Evolutionary conservation across 169 alveolate genomes (phyloP).

Genomic region (Cyclospora cayetanensis): DNA sequence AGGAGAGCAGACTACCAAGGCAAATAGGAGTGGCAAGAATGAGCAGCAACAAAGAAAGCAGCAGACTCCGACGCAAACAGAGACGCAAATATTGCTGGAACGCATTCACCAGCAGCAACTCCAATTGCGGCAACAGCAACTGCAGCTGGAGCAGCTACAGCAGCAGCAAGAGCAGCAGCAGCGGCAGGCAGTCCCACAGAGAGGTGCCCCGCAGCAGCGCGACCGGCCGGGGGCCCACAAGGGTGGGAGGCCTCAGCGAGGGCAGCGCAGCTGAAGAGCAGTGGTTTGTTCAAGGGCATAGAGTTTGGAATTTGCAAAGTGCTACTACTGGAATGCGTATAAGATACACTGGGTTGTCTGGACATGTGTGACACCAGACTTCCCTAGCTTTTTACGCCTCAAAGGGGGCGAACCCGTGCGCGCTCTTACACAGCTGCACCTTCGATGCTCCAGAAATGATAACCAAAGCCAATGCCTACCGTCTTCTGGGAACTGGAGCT

Average conservation of each 20-base stretch:
- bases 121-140: slow-evolving; percentile 6
- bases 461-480: no score
- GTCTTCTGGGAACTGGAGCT: no score
- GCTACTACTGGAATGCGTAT: no score
- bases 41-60: neutral
- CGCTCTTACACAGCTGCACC: no score
- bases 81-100: neutral
- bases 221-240: neutral
- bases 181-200: neutral
- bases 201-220: neutral
- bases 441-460: no score
- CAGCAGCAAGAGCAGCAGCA: neutral
- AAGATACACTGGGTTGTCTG: no score
- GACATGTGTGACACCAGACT: no score
- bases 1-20: neutral
- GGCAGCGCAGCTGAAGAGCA: neutral
- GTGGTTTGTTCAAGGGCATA: no score
- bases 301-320: no score
- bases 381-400: no score
- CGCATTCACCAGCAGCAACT: slow-evolving; percentile 1
- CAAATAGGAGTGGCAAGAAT: neutral
- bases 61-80: slow-evolving; percentile 16
- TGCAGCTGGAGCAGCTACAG: neutral
- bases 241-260: neutral
- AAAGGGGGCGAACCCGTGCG: no score